Percentiles rank a stretch among this genome's conserved stretches.
Conservation (phyloP, 305 asterid genomes). For the Striga hermonthica region DNA sequence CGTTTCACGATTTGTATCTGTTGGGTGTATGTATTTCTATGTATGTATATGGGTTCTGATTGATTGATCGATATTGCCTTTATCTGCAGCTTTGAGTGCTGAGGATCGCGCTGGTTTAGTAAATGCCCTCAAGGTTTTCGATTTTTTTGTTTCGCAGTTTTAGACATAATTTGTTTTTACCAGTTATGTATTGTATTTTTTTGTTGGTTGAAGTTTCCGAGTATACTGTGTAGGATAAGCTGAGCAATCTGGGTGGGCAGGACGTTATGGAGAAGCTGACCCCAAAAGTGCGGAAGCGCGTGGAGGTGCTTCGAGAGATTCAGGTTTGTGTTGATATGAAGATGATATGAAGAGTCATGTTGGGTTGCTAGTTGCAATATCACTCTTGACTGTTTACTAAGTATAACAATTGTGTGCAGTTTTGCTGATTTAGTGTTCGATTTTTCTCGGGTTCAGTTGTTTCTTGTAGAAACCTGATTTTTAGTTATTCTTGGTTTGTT, state of each 20-base stretch:
- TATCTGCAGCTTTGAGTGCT: conserved; percentile 62
- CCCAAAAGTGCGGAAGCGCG: conserved; percentile 54
- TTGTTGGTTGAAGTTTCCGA: conserved; percentile 22
- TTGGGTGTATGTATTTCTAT: not conserved
- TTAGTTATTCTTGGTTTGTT: not conserved
- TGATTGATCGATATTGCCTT: conserved; percentile 25
- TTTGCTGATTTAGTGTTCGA: not conserved
- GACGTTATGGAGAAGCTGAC: conserved; percentile 47
- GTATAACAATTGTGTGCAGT: not conserved
- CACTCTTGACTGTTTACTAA: too few relatives aligned
- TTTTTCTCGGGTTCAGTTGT: not conserved
- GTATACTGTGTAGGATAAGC: conserved; percentile 52
- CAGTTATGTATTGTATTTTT: not conserved
- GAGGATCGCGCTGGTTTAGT: conserved; percentile 80
- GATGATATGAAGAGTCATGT: not conserved
- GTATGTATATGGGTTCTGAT: conserved; percentile 5
- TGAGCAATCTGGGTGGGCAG: conserved; percentile 56
- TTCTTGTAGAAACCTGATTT: too few relatives aligned
- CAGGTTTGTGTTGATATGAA: conserved; percentile 40
- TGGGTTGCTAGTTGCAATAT: not conserved
- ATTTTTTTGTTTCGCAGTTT: conserved; percentile 4
- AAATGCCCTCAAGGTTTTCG: conserved; percentile 67
- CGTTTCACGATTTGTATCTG: not conserved
- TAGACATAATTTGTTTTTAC: not conserved
- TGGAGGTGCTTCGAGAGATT: conserved; percentile 48